These are phyloP conservation scores for Blastobotrys muscicola DNA, from an alignment of 805 yeast genomes.

Conservation along the genomic window DNA sequence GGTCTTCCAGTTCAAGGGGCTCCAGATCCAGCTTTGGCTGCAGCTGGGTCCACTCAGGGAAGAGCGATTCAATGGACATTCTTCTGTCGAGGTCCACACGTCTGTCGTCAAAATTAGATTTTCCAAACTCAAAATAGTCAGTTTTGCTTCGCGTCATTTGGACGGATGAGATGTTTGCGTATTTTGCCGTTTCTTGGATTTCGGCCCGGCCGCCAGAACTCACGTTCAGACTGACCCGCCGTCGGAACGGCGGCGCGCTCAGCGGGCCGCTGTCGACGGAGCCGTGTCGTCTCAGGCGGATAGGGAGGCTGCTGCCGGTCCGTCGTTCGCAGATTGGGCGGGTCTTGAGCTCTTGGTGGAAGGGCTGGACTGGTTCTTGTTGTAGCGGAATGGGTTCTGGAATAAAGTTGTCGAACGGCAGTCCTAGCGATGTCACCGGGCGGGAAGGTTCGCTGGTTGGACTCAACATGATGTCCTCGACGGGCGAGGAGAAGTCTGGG, in stretches of 20 bases:
- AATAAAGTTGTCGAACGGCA: not conserved
- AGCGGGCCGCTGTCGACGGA: conserved; percentile 2
- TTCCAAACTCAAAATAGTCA: too few species aligned
- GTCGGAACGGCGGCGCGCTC: conserved; percentile 8
- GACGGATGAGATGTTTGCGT: too few species aligned
- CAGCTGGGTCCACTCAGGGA: conserved; percentile 11
- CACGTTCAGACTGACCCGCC: conserved; percentile 10
- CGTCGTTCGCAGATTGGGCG: conserved; percentile 1
- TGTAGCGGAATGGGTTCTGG: not conserved
- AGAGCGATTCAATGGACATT: conserved; percentile 13
- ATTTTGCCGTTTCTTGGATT: not conserved
- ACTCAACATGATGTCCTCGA: too few species aligned
- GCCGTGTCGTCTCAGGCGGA: not conserved
- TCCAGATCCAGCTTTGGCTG: not conserved
- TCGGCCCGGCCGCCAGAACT: conserved; percentile 9
- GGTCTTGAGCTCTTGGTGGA: not conserved
- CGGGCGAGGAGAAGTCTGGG: conserved; percentile 12
- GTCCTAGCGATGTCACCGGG: not conserved
- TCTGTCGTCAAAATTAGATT: too few species aligned
- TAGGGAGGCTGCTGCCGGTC: conserved; percentile 1
- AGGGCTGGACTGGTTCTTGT: not conserved
- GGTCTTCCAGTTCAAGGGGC: not conserved
- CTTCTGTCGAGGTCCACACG: conserved; percentile 3
- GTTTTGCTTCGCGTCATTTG: too few species aligned
- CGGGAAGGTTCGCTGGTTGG: conserved; percentile 7